Evolutionary conservation across 495 filamentous ascomycete genomes (phyloP), one percentile per base, ranked within the genome.

Genomic region (Lophiostoma macrostomum): DNA sequence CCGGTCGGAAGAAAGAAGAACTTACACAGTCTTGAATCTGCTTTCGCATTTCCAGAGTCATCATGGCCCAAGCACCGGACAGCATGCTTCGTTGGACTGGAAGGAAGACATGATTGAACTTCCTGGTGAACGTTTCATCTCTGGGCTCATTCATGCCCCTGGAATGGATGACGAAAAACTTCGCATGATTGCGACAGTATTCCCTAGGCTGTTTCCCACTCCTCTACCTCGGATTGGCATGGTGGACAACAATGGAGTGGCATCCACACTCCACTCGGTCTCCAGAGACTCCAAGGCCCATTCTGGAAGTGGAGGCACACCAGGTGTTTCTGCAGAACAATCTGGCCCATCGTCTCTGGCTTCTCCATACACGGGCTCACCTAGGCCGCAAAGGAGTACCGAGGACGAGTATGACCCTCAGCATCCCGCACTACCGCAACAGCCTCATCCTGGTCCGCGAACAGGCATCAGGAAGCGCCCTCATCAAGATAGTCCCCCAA

Each of bases 41-140:
- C 70, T 84, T 41, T 81, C 75, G 38, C 86, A 90, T 69, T 90
- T 89, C 58, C 77, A 84, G 42, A 70, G 71, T 44, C 68, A 71
- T 38, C 86, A 90, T 64, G 58, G 78, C 62, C 31, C 51, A 44
- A 42, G 69, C 58, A 50, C 54, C 50, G 61, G 69, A 12, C 38
- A 57, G 20, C 28, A 50, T 22, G 50, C 64, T 40, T 49, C 62
- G 12, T 65, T 75, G 13, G 77, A 88, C 66, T 90, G 86, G 86
- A 76, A 73, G 41, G 65, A 68, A 36, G 75, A 88, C 49, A 88
- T 90, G 86, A 78, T 90, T 43, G 73, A 84, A 53, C 73, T 86
- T 20, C 82, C 84, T 1, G 78, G 81, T 56, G 48, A 70, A 14
- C 58, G 70, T 11, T 50, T 73, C 7, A 69, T 88, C 32, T 64